Conservation (phyloP, 1,284 basidiomycete species). For the Irpex rosettiformis region DNA sequence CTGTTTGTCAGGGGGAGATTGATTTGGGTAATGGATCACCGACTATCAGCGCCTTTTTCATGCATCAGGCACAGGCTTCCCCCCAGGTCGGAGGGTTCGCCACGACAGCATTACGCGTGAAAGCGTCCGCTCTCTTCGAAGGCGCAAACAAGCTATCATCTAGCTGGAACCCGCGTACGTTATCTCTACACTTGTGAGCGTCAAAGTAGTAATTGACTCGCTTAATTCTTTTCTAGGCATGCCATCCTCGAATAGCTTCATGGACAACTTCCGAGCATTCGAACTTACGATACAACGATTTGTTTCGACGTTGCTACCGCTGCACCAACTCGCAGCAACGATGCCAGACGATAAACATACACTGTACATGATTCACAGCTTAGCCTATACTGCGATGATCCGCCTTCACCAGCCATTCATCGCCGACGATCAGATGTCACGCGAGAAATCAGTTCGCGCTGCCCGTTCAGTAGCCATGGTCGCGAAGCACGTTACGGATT, state of each 20-base stretch:
- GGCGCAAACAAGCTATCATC: conserved; percentile 57
- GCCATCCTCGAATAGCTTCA: conserved; percentile 42
- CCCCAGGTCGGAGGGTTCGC: conserved; percentile 52
- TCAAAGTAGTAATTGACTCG: conserved; percentile 13
- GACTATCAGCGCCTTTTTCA: conserved; percentile 59
- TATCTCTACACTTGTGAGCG: conserved; percentile 12
- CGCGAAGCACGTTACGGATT: conserved; percentile 56
- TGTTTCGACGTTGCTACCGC: conserved; percentile 55
- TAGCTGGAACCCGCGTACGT: conserved; percentile 58
- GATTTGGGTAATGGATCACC: conserved; percentile 46
- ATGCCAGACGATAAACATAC: conserved; percentile 56
- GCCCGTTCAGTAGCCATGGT: conserved; percentile 55
- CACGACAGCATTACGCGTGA: conserved; percentile 58
- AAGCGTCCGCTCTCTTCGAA: conserved; percentile 72
- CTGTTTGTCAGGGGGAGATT: conserved; percentile 49
- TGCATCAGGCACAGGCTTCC: conserved; percentile 46
- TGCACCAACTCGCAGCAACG: conserved; percentile 58
- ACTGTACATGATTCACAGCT: conserved; percentile 57
- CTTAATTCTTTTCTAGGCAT: conserved; percentile 31
- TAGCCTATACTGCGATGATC: conserved; percentile 66
- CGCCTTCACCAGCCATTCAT: conserved; percentile 62
- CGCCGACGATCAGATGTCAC: conserved; percentile 53
- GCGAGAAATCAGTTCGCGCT: conserved; percentile 64
- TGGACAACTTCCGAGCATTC: conserved; percentile 54
- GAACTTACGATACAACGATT: conserved; percentile 64